phyloP scores from a whole-genome alignment of 345 rosid genomes.

The Punica granatum region DNA sequence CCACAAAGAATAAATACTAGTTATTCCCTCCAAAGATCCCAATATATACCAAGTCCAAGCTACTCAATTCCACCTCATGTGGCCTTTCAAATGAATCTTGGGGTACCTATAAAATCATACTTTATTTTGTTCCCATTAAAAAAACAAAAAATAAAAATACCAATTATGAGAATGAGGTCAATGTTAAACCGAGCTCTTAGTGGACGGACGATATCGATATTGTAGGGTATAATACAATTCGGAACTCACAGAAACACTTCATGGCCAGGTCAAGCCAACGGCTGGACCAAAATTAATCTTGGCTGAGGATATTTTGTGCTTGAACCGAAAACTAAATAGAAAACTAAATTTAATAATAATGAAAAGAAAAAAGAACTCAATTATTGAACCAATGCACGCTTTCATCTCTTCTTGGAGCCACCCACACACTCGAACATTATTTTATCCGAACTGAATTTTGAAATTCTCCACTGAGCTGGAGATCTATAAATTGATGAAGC shows the following conservation, averaged over 20 bases:
- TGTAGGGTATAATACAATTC: neutral
- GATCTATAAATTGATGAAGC: slow-evolving; percentile 19
- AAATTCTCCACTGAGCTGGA: slow-evolving; percentile 1
- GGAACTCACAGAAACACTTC: too few relatives aligned
- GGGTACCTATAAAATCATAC: slow-evolving; percentile 24
- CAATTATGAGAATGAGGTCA: neutral
- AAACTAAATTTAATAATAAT: too few relatives aligned
- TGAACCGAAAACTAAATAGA: too few relatives aligned
- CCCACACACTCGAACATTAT: slow-evolving; percentile 15
- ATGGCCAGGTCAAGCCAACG: too few relatives aligned
- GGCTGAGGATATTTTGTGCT: too few relatives aligned
- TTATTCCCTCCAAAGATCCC: neutral
- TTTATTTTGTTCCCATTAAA: neutral
- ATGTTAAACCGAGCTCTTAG: too few relatives aligned
- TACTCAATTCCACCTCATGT: slow-evolving; percentile 6
- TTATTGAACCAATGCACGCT: slow-evolving; percentile 25
- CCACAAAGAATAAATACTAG: neutral
- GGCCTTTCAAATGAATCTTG: slow-evolving; percentile 54
- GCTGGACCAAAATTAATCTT: too few relatives aligned
- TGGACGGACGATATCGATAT: neutral
- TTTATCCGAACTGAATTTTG: neutral
- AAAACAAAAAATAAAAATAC: neutral
- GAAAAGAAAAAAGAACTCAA: slow-evolving; percentile 13
- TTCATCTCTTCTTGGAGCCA: slow-evolving; percentile 31
- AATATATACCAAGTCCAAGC: neutral